Evolutionary conservation across 495 filamentous ascomycete species (phyloP).

Genomic region (Hyaloscypha bicolor): DNA sequence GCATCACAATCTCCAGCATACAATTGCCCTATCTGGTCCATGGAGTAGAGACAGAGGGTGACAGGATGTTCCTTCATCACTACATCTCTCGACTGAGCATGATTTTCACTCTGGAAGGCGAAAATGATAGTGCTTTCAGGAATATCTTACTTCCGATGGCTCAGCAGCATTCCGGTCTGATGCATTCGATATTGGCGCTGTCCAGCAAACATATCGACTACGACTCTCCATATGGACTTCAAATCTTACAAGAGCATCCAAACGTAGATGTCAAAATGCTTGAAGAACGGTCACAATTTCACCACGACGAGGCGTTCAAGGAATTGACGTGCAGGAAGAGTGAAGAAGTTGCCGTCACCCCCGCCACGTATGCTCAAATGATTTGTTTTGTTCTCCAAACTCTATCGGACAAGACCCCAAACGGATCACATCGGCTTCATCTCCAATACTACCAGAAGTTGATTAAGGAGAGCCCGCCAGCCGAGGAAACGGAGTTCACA

Average conservation of each 20-base stretch:
- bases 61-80: conserved; percentile 83
- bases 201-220: conserved; percentile 79
- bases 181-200: conserved; percentile 90
- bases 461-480: conserved; percentile 58
- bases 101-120: conserved; percentile 81
- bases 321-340: conserved; percentile 46
- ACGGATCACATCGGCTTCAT: conserved; percentile 80
- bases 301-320: conserved; percentile 62
- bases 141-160: conserved; percentile 87
- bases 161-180: conserved; percentile 77
- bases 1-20: conserved; percentile 40
- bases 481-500: conserved; percentile 62
- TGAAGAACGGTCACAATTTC: conserved; percentile 51
- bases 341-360: conserved; percentile 47
- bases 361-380: conserved; percentile 73
- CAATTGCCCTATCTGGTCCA: conserved; percentile 78
- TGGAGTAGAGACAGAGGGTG: conserved; percentile 83
- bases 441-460: conserved; percentile 76
- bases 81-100: conserved; percentile 80
- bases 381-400: conserved; percentile 81
- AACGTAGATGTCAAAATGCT: conserved; percentile 45
- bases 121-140: conserved; percentile 87
- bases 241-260: conserved; percentile 46
- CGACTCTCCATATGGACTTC: conserved; percentile 48
- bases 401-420: conserved; percentile 74